Evolutionary conservation across 179 eudicot species (phyloP), one percentile per base, ranked within the genome.

Genomic region (Silene noctiflora): DNA sequence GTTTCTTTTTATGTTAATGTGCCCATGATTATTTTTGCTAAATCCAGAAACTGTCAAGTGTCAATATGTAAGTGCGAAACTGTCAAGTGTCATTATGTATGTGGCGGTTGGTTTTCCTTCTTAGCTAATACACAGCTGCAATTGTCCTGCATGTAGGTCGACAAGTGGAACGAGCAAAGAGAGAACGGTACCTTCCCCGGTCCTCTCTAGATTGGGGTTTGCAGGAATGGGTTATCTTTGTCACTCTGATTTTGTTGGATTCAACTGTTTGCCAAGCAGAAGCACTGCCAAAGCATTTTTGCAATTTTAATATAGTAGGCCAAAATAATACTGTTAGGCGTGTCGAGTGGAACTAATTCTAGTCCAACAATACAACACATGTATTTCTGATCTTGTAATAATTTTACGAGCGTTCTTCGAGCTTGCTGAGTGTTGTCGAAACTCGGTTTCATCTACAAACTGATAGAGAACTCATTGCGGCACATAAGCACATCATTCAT

Each of bases 131-230:
- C n/a, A 27, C n/a, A 27, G 72, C 65, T 76, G 53, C 53, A 73
- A 76, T 75, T 71, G 39, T 29, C 17, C 6, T 76, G 58, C 24
- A 19, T 85, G 87, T 88, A 89, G 93, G 56, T 89, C 44, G 93
- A 89, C 5, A 87, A 79, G 86, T 89, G 93, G 93, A 89, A 89
- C 27, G 93, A 87, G 80, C 93, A 87, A 81, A 87, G 93, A 81
- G 93, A 89, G 77, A 87, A 86, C 25, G 93, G 93, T 19, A 89
- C 88, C 39, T 89, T 89, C 70, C 87, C 93, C 6, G 93, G 93
- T 20, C 93, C 91, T 77, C 83, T 80, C 74, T 85, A 83, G 69
- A 65, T 60, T 7, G 76, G 58, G 33, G 14, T 66, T 44, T 61
- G 22, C n/a, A 7, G 53, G 39, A 44, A 29, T 33, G 29, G 71